Base-by-base conservation (phyloP, 139 green algal species). In the Chlamydomonas urium region DNA sequence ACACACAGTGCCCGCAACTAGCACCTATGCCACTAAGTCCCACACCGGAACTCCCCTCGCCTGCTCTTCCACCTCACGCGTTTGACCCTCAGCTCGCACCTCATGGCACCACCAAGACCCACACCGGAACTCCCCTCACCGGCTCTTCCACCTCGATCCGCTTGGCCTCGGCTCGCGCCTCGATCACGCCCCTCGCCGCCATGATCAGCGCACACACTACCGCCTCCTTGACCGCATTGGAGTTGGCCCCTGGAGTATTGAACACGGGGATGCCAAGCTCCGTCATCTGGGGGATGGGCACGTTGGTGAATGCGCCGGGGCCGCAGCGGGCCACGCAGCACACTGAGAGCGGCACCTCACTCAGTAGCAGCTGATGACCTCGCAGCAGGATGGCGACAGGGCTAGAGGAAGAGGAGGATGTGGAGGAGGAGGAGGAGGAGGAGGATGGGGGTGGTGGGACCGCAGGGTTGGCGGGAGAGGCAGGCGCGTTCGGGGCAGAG, bases 381-480 rank as follows among this genome's bases (percentile, higher is more conserved):
- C 81, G 81, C 24, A 86, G 76, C 81, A 86, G 83, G 74, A 86
- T 83, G 57, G 74, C n/a, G n/a, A n/a, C n/a, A n/a, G n/a, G n/a
- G n/a, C n/a, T n/a, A n/a, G n/a, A n/a, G n/a, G n/a, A n/a, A n/a
- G n/a, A n/a, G n/a, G n/a, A n/a, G n/a, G n/a, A n/a, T n/a, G n/a
- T 77, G 3, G 29, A 87, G 74, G 56, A 78, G 78, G 6, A 83
- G 65, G 17, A 75, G 72, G n/a, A 67, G 77, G 63, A 87, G 84
- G 38, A 78, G 78, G 26, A 79, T 83, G 66, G 73, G 79, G 34
- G 77, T 83, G 61, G 73, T 78, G 17, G 79, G 47, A 62, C 79
- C 83, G 71, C 84, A 87, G 50, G 50, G 37, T 2, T 61, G 24
- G 61, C 69, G 62, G 2, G 31, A 38, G n/a, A n/a, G n/a, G n/a